Evolutionary conservation across 2,329 filamentous ascomycete species (phyloP).

Genomic region (Nemania bipapillata): DNA sequence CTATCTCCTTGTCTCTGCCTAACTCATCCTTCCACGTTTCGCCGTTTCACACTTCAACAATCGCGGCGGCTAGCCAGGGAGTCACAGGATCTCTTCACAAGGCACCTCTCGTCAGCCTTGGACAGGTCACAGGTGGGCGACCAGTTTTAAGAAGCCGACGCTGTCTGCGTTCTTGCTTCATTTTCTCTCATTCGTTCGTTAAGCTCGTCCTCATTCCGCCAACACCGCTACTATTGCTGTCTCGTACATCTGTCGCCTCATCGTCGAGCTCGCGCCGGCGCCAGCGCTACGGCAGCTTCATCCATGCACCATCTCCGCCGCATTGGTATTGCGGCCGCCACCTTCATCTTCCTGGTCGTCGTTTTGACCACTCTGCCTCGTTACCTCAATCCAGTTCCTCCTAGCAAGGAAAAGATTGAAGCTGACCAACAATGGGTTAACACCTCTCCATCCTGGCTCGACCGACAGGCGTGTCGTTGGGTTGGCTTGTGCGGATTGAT

Average conservation of each 20-base stretch:
- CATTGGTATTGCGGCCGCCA: slow-evolving; percentile 53
- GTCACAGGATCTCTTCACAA: background rate
- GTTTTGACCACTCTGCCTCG: slow-evolving; percentile 63
- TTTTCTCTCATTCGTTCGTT: background rate
- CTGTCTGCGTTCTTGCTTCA: background rate
- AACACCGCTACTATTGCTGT: too few species aligned
- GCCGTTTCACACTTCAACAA: slow-evolving; percentile 13
- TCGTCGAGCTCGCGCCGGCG: background rate
- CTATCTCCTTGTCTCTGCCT: slow-evolving; percentile 1
- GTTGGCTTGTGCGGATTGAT: slow-evolving; percentile 81
- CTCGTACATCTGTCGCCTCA: background rate
- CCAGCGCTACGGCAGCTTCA: slow-evolving; percentile 5
- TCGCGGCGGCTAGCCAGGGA: background rate
- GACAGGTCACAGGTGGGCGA: background rate
- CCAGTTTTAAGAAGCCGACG: background rate
- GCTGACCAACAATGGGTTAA: slow-evolving; percentile 76
- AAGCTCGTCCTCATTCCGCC: background rate
- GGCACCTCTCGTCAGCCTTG: background rate
- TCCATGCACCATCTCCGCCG: slow-evolving; percentile 62
- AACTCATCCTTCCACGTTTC: background rate
- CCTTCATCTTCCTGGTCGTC: slow-evolving; percentile 60
- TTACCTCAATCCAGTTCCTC: slow-evolving; percentile 71
- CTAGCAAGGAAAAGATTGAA: slow-evolving; percentile 67
- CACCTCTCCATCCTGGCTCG: slow-evolving; percentile 76
- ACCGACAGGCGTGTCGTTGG: slow-evolving; percentile 82